These are phyloP conservation scores for Ceratobasidium sp. DNA, from an alignment of 1,284 basidiomycete genomes.

Conservation along the genomic window DNA sequence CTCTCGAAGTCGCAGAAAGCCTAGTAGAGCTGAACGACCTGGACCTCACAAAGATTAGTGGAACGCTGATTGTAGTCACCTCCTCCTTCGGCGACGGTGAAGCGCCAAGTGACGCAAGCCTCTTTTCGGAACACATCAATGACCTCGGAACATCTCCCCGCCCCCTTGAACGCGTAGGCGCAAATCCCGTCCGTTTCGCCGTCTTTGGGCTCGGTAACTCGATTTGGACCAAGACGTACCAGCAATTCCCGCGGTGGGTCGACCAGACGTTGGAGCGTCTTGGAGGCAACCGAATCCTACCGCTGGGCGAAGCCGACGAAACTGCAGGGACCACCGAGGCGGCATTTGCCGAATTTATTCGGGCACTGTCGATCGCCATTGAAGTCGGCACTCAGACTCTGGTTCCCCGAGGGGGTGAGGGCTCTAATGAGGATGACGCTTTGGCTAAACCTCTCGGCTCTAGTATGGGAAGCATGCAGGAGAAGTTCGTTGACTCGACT, in stretches of 20 bases:
- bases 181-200: constrained; percentile 21
- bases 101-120: constrained; percentile 5
- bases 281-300: constrained; percentile 7
- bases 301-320: constrained; percentile 14
- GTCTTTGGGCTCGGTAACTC: constrained; percentile 26
- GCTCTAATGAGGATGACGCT: not conserved
- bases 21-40: constrained; percentile 15
- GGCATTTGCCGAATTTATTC: constrained; percentile 16
- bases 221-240: constrained; percentile 30
- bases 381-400: constrained; percentile 24
- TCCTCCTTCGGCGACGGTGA: constrained; percentile 22
- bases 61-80: constrained; percentile 17
- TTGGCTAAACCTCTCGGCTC: constrained; percentile 3
- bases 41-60: constrained; percentile 21
- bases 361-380: constrained; percentile 28
- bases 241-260: constrained; percentile 30
- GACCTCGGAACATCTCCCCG: constrained; percentile 17
- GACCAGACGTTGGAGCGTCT: constrained; percentile 20
- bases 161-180: constrained; percentile 15
- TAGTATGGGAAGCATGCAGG: constrained; percentile 23
- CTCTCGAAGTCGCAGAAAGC: constrained; percentile 13
- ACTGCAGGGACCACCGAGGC: constrained; percentile 18
- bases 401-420: not conserved
- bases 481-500: constrained; percentile 18
- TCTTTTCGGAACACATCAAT: constrained; percentile 16